Percentiles rank a stretch among this genome's conserved stretches.
Evolutionary conservation across 1,284 basidiomycete genomes (phyloP).

Genomic region (Microbotryum scabiosae): DNA sequence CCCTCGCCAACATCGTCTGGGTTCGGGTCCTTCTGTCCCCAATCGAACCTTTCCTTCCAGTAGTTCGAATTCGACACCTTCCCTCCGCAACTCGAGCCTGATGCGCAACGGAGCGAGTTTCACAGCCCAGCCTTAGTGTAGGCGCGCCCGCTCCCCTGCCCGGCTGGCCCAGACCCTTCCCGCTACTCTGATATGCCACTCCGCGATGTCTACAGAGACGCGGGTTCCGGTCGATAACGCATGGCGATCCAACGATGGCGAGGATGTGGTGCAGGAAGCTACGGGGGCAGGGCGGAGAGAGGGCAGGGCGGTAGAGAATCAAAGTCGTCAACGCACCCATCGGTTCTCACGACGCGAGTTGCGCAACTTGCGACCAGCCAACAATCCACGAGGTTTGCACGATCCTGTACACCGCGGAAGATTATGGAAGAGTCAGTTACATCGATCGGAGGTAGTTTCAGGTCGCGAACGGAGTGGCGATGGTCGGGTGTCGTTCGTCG

Average conservation of each 20-base stretch:
- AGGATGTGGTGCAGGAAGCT: conserved; percentile 1
- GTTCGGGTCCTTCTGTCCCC: background rate
- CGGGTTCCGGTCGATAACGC: background rate
- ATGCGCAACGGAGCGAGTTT: no score
- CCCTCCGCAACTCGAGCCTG: no score
- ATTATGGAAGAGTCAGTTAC: no score
- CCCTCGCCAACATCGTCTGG: background rate
- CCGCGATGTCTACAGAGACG: background rate
- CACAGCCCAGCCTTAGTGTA: no score
- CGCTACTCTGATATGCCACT: no score
- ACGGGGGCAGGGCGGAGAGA: no score
- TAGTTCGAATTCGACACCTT: background rate
- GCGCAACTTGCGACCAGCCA: conserved; percentile 98
- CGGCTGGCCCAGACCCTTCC: no score
- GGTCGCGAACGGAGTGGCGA: no score
- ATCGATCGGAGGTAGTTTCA: no score
- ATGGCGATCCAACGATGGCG: background rate
- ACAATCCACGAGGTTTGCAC: conserved; percentile 86
- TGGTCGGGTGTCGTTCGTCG: no score
- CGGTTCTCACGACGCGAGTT: conserved; percentile 90
- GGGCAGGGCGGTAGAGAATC: background rate
- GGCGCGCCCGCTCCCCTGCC: no score
- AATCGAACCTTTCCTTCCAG: background rate
- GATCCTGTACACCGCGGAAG: background rate
- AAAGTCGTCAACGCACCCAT: conserved; percentile 58